Base-by-base conservation (phyloP, 192 early-diverging fungal species). In the Entomortierella lignicola region DNA sequence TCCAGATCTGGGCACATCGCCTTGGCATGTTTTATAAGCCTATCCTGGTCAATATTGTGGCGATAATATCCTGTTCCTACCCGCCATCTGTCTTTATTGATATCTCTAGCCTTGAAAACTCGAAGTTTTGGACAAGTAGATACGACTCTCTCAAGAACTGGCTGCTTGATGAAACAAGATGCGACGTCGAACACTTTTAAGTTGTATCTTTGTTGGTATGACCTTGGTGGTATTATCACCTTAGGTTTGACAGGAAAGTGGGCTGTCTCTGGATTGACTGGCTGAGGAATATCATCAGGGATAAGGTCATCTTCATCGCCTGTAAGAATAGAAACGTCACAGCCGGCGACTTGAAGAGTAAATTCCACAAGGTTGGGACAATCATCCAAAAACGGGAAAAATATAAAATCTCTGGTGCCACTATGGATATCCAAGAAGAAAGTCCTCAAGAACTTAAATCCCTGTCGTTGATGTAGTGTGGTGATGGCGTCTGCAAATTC, bases 91-190 rank as follows among this genome's bases (percentile, higher is more conserved):
- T 12, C 37, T 20, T n/a, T 39, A 26, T 50, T 66, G 6, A 32
- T 39, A 0, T 53, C 53, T 0, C 27, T 20, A 12, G 48, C 63
- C 26, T 64, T 69, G 30, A 79, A 42, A 23, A 55, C 29, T 1
- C 42, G 44, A 11, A 79, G 62, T 5, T 70, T 29, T 20, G 75
- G 75, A 17, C 75, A 79, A 13, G 68, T 66, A 5, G 32, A 27
- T 1, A 66, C 17, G 21, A 79, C 20, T 18, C 57, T 55, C 51
- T 79, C 75, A 8, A 79, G 12, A 15, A 79, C 25, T 1, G 37
- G 50, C n/a, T 65, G 67, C 6, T 48, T 32, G 29, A 65, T 43
- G 1, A 27, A 2, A 11, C 59, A 56, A 15, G 25, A 26, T 0
- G 23, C 2, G 17, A 60, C 13, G 21, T 51, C 58, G 54, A 79